These are phyloP conservation scores for Pythium coloratum DNA, from an alignment of 352 stramenopile species.

Conservation along the genomic window DNA sequence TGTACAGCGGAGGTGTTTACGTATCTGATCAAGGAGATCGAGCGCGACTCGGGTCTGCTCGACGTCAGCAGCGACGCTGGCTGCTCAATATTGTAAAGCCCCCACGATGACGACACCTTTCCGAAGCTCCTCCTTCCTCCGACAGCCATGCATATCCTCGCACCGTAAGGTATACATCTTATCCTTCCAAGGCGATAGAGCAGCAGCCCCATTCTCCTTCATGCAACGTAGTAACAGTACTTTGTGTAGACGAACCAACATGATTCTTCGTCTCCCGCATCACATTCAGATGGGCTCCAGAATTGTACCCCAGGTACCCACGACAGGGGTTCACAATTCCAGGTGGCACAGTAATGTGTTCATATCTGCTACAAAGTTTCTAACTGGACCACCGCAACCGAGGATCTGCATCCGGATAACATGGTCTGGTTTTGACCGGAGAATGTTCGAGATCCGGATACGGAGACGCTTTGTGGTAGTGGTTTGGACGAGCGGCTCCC, in stretches of 20 bases:
- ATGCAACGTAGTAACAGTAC: slow-evolving; percentile 4
- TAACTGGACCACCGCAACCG: slow-evolving; percentile 32
- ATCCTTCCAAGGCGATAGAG: slow-evolving; percentile 1
- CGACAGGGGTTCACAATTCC: background rate
- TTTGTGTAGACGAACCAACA: slow-evolving; percentile 8
- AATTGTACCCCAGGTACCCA: background rate
- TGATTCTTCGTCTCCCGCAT: slow-evolving; percentile 2
- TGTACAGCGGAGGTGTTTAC: slow-evolving; percentile 87
- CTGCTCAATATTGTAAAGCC: slow-evolving; percentile 76
- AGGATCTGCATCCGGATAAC: slow-evolving; percentile 31
- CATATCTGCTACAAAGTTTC: slow-evolving; percentile 12
- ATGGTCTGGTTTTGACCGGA: background rate
- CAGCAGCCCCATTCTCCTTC: slow-evolving; percentile 3
- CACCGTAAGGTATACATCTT: background rate
- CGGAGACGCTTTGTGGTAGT: slow-evolving; percentile 33
- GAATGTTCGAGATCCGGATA: slow-evolving; percentile 28
- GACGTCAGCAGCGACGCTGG: slow-evolving; percentile 74
- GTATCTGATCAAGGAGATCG: slow-evolving; percentile 90
- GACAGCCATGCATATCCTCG: background rate
- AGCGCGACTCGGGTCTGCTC: slow-evolving; percentile 85
- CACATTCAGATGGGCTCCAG: background rate
- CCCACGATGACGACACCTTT: background rate
- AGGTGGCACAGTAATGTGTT: slow-evolving; percentile 4
- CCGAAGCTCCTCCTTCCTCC: background rate
- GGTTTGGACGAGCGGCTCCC: slow-evolving; percentile 27